Evolutionary conservation across 1,284 basidiomycete genomes (phyloP).

Genomic region (Sphagnurus paluster): DNA sequence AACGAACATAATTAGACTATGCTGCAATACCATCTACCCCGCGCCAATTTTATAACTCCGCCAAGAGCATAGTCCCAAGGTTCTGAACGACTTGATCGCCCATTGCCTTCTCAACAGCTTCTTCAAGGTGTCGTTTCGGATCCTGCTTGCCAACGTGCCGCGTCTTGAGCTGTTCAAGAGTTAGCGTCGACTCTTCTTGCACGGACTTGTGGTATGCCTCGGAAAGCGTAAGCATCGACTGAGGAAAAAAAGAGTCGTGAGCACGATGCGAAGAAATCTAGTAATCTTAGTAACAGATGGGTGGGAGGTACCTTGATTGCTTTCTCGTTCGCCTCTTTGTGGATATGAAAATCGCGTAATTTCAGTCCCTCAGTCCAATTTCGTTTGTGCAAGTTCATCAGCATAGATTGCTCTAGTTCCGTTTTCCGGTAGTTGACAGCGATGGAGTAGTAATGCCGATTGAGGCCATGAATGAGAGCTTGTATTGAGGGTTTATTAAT

Average conservation of each 20-base stretch:
- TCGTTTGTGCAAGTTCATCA: slow-evolving; percentile 96
- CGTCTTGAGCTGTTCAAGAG: slow-evolving; percentile 89
- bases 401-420: slow-evolving; percentile 96
- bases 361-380: slow-evolving; percentile 98
- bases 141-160: slow-evolving; percentile 98
- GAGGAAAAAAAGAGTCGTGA: slow-evolving; percentile 21
- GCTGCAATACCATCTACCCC: slow-evolving; percentile 12
- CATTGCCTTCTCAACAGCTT: slow-evolving; percentile 96
- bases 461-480: slow-evolving; percentile 92
- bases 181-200: slow-evolving; percentile 92
- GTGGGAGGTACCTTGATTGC: slow-evolving; percentile 87
- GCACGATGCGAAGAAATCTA: slow-evolving; percentile 16
- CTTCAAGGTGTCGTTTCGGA: slow-evolving; percentile 95
- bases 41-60: slow-evolving; percentile 61
- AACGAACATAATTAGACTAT: slow-evolving; percentile 14
- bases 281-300: slow-evolving; percentile 7
- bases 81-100: slow-evolving; percentile 95
- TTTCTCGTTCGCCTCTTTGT: slow-evolving; percentile 86
- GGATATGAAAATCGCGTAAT: slow-evolving; percentile 83
- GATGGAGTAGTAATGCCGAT: slow-evolving; percentile 96
- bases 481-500: slow-evolving; percentile 99
- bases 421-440: slow-evolving; percentile 97
- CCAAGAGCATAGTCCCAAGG: slow-evolving; percentile 87
- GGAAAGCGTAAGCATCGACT: slow-evolving; percentile 92
- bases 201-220: slow-evolving; percentile 95